Evolutionary conservation across 257 asterid genomes (phyloP), one percentile per base, ranked within the genome.

Genomic region (Penstemon barbatus): DNA sequence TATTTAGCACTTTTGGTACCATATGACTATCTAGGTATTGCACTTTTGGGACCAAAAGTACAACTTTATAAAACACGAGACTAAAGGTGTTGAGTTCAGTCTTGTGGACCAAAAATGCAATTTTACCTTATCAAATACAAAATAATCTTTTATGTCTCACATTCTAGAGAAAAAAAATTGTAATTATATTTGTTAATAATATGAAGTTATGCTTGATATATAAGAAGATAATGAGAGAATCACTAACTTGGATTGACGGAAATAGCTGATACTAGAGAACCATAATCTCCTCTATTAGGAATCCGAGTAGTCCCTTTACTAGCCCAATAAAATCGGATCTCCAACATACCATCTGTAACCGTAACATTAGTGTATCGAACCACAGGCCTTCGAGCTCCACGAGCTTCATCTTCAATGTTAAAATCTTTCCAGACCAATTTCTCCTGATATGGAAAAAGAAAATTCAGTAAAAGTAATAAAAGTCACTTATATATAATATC

Each of bases 211-310:
- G 54, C 40, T 15, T 9, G 13, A 40, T 25, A 44, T n/a, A 12
- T 10, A 18, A 25, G 48, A 71, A 25, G 56, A 36, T 40, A 33
- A 56, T 18, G 63, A 61, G 8, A 42, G 61, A 80, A 60, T 6
- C 48, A 70, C 93, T 84, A 75, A 91, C 98, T 74, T 54, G 96
- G 89, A 59, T 71, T 72, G 41, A 91, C 93, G 18, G 96, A 87
- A 58, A 91, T 89, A 61, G 96, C 97, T 63, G 98, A 92, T 78
- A 92, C 63, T 41, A 89, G 87, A 52, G 97, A 83, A 61, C 97
- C 98, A 71, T 92, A 92, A 68, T 82, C 81, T 69, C 98, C 97
- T 77, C 85, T 79, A 40, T 65, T 70, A 40, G 98, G 98, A 61
- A 92, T 82, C 7, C 96, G 80, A 5, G 80, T 79, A 46, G 96